phyloP scores from a whole-genome alignment of 2,329 filamentous ascomycete species.

The Thermomyces lanuginosus region DNA sequence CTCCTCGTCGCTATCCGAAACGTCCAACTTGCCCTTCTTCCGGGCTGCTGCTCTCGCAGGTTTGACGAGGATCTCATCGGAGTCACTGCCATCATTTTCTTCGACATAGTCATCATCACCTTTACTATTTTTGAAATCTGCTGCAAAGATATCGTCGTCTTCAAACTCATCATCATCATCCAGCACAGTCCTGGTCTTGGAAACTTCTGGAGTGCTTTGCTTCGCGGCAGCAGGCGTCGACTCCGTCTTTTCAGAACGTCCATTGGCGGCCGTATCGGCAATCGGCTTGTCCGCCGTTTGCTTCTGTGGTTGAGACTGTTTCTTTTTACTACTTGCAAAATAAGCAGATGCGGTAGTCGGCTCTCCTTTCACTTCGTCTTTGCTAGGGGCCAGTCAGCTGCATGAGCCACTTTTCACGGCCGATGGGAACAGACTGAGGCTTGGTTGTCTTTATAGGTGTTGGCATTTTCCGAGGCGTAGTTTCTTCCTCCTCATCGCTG shows the following conservation, averaged over 20 bases:
- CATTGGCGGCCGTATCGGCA: constrained; percentile 7
- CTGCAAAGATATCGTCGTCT: constrained; percentile 72
- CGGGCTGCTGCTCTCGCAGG: constrained; percentile 39
- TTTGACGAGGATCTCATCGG: constrained; percentile 46
- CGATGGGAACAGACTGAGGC: too few relatives aligned
- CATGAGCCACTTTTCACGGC: too few relatives aligned
- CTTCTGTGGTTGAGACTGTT: constrained; percentile 30
- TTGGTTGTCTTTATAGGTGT: too few relatives aligned
- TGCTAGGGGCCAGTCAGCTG: too few relatives aligned
- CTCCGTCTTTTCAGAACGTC: constrained; percentile 28
- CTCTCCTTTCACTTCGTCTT: constrained; percentile 36
- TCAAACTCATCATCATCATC: constrained; percentile 52
- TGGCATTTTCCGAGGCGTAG: constrained; percentile 22
- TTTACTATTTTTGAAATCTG: constrained; percentile 51
- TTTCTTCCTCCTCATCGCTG: constrained; percentile 56
- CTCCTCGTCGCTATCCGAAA: constrained; percentile 27
- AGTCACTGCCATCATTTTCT: constrained; percentile 46
- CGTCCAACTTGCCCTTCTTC: constrained; percentile 21
- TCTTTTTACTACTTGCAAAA: constrained; percentile 43
- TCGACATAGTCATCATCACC: constrained; percentile 52
- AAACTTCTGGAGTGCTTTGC: constrained; percentile 4
- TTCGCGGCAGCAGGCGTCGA: constrained; percentile 6
- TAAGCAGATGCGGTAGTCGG: constrained; percentile 47
- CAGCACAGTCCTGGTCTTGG: constrained; percentile 25
- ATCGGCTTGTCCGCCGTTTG: constrained; percentile 9